Base-by-base conservation (phyloP, 169 alveolate genomes). In the Amoebophrya sp. region DNA sequence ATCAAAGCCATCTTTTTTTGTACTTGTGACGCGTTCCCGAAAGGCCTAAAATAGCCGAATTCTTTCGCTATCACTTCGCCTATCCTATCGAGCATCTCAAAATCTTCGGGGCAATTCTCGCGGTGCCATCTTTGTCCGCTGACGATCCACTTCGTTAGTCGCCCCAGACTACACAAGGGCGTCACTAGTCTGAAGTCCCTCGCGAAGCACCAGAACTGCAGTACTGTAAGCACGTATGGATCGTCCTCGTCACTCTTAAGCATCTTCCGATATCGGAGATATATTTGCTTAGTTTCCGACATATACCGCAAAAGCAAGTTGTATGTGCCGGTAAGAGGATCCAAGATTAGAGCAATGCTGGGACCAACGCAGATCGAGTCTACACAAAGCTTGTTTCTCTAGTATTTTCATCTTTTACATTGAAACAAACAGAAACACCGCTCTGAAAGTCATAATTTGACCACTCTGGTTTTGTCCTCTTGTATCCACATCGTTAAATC, bases 191-290 rank as follows among this genome's bases (percentile, higher is more conserved):
- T 6, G 26, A 65, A 65, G 26, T 65, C 83, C 83, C 26, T 6
- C 2, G 83, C 83, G 83, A 65, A 65, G 83, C 83, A 65, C 83
- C 83, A 65, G 83, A 65, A 65, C 83, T 65, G 83, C 83, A 65
- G 26, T 1, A 65, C 39, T 26, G 83, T 65, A 0, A 65, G 83
- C 83, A 65, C 83, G 83, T 65, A 65, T 6, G 83, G 83, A 26
- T 65, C 83, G 33, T 65, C 83, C 39, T 65, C 83, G 83, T 65
- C 83, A 36, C 39, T 26, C 33, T 65, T 65, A 36, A 65, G 83
- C 33, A 65, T 18, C 26, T 65, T 65, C 2, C 83, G 83, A 36
- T 65, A 65, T 10, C 83, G 83, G 33, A 65, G 83, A 18, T 65
- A 65, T 36, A 65, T 65, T 36, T 65, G 83, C 83, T 65, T 65